Percentiles rank a stretch among this genome's conserved stretches.
phyloP scores from a whole-genome alignment of 2,329 filamentous ascomycete species.

The Exserohilum turcica region DNA sequence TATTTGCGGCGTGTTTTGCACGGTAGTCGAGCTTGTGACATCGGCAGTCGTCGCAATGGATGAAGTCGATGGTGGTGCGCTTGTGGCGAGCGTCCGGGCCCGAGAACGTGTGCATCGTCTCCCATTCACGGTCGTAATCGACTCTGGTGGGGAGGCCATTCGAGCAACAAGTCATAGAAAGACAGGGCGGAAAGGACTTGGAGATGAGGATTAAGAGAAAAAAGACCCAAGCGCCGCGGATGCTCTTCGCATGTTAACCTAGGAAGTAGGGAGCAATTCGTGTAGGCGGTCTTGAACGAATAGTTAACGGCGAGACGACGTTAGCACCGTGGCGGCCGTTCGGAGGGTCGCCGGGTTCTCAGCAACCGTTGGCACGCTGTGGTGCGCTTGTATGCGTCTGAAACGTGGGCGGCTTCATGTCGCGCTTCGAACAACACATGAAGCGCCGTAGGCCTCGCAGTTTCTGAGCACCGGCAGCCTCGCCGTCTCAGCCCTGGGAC shows the following conservation, averaged over 20 bases:
- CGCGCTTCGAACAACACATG: slow-evolving; percentile 45
- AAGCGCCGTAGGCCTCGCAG: slow-evolving; percentile 45
- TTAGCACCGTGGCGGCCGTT: slow-evolving; percentile 32
- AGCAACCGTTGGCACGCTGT: slow-evolving; percentile 44
- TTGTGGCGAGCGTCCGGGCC: slow-evolving; percentile 38
- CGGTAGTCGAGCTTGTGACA: slow-evolving; percentile 25
- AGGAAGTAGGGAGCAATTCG: slow-evolving; percentile 31
- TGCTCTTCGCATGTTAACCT: slow-evolving; percentile 46
- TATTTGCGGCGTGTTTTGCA: slow-evolving; percentile 28
- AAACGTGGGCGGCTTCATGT: slow-evolving; percentile 45
- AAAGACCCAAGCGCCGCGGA: slow-evolving; percentile 37
- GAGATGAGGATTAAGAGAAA: slow-evolving; percentile 36
- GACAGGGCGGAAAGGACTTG: slow-evolving; percentile 37
- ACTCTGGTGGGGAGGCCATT: slow-evolving; percentile 47
- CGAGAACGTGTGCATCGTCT: slow-evolving; percentile 48
- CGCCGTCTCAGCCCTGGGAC: slow-evolving; percentile 38
- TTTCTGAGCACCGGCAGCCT: slow-evolving; percentile 25
- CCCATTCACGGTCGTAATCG: slow-evolving; percentile 47
- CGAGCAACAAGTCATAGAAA: slow-evolving; percentile 42
- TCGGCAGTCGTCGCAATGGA: slow-evolving; percentile 27
- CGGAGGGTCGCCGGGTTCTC: slow-evolving; percentile 34
- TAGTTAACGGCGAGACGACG: slow-evolving; percentile 30
- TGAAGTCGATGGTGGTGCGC: slow-evolving; percentile 20
- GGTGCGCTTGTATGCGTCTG: slow-evolving; percentile 40
- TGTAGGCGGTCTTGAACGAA: slow-evolving; percentile 29